Conservation (phyloP, 2,329 filamentous ascomycete species). For the Onygenales sp. region DNA sequence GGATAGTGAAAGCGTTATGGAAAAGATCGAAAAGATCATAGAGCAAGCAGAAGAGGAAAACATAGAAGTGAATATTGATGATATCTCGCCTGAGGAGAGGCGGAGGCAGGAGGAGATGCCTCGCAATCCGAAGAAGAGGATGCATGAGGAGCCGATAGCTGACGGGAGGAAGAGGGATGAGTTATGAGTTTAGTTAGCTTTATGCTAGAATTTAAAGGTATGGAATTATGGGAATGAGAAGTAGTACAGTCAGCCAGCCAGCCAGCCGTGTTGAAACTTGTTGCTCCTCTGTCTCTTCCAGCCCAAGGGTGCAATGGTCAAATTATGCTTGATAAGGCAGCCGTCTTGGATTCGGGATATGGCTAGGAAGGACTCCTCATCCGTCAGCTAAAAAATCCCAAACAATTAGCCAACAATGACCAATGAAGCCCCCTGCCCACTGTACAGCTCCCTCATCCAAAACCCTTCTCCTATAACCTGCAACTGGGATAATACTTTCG, state of each 20-base stretch:
- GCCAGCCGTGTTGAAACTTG: no score
- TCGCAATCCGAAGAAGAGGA: conserved; percentile 40
- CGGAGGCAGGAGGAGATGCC: conserved; percentile 28
- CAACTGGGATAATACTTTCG: no score
- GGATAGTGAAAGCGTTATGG: conserved; percentile 27
- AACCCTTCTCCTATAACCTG: no score
- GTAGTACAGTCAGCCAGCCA: neutral
- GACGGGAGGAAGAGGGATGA: conserved; percentile 14
- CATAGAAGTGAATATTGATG: conserved; percentile 21
- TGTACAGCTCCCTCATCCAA: no score
- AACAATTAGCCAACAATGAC: no score
- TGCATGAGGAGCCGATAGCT: conserved; percentile 34
- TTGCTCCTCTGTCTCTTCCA: no score
- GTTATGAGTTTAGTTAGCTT: conserved; percentile 3
- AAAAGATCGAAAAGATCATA: conserved; percentile 33
- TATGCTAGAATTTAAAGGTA: neutral
- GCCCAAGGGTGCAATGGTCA: no score
- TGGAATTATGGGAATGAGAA: neutral
- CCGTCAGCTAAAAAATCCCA: no score
- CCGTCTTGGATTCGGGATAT: no score
- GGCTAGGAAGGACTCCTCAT: no score
- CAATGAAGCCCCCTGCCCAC: no score
- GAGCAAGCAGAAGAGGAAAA: conserved; percentile 16
- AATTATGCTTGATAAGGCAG: no score
- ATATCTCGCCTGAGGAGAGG: conserved; percentile 27